Conservation (phyloP, 805 yeast species). For the Schwanniomyces pseudopolymorphus region DNA sequence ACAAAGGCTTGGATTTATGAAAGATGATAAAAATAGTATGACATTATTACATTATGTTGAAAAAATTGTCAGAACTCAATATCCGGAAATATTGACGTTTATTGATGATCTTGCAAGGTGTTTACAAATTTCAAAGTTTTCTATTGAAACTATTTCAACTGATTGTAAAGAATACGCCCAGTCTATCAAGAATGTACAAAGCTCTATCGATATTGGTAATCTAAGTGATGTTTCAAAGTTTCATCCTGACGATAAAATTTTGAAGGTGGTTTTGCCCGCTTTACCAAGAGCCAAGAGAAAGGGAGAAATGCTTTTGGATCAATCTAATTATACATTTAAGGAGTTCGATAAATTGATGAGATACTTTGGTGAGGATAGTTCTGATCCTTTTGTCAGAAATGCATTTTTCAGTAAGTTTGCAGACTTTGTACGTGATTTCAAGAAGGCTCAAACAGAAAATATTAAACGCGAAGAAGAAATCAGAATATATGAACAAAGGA, state of each 20-base stretch:
- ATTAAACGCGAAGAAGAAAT: slow-evolving; percentile 67
- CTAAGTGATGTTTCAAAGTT: slow-evolving; percentile 60
- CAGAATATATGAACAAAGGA: slow-evolving; percentile 71
- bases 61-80: slow-evolving; percentile 59
- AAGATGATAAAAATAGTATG: slow-evolving; percentile 65
- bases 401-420: slow-evolving; percentile 63
- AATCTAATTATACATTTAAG: slow-evolving; percentile 48
- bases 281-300: slow-evolving; percentile 56
- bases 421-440: slow-evolving; percentile 59
- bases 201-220: slow-evolving; percentile 59
- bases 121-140: slow-evolving; percentile 54
- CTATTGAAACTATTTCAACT: slow-evolving; percentile 59
- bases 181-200: slow-evolving; percentile 50
- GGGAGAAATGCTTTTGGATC: slow-evolving; percentile 50
- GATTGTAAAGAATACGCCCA: slow-evolving; percentile 59
- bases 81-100: slow-evolving; percentile 62
- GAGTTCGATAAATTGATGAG: slow-evolving; percentile 61
- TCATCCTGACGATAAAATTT: slow-evolving; percentile 66
- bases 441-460: slow-evolving; percentile 64
- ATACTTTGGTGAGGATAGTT: slow-evolving; percentile 72
- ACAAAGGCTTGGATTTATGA: slow-evolving; percentile 68
- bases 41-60: slow-evolving; percentile 78
- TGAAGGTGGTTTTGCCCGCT: slow-evolving; percentile 52
- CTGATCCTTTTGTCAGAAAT: slow-evolving; percentile 52
- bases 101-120: slow-evolving; percentile 58